A percentile compares a stretch with the other conserved stretches of the same genome.
Evolutionary conservation across 106 monocot species (phyloP).

Genomic region (Dactylorhiza incarnata): DNA sequence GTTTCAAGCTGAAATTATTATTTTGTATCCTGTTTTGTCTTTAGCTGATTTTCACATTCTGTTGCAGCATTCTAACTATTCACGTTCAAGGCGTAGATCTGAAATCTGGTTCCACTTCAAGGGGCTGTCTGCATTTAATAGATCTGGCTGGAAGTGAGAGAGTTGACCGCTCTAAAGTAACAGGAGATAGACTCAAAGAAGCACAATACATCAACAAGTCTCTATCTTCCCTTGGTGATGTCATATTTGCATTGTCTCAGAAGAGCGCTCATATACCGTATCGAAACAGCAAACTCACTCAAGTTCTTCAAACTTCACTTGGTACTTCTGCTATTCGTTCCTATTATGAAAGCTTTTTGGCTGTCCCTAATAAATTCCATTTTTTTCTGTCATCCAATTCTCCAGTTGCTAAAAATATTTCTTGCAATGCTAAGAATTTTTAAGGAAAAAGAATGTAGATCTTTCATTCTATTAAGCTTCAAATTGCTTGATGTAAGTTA

Average conservation of each 20-base stretch:
- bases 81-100: conserved; percentile 80
- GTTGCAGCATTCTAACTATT: conserved; percentile 73
- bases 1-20: neutral
- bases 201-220: conserved; percentile 97
- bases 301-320: conserved; percentile 93
- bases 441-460: neutral
- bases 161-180: conserved; percentile 87
- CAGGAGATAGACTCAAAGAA: conserved; percentile 90
- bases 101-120: conserved; percentile 66
- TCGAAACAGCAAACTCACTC: conserved; percentile 97
- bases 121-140: conserved; percentile 83
- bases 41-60: neutral
- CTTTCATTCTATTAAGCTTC: neutral
- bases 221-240: conserved; percentile 92
- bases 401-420: neutral
- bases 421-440: neutral
- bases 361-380: neutral
- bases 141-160: conserved; percentile 99
- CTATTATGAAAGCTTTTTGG: neutral
- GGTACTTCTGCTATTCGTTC: conserved; percentile 31
- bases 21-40: conserved; percentile 1
- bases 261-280: conserved; percentile 87
- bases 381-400: neutral
- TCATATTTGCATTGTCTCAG: conserved; percentile 85
- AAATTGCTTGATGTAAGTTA: neutral